Percentiles rank a stretch among this genome's conserved stretches.
Evolutionary conservation across 75 land plant genomes (phyloP).

Genomic region (Pinus taeda): DNA sequence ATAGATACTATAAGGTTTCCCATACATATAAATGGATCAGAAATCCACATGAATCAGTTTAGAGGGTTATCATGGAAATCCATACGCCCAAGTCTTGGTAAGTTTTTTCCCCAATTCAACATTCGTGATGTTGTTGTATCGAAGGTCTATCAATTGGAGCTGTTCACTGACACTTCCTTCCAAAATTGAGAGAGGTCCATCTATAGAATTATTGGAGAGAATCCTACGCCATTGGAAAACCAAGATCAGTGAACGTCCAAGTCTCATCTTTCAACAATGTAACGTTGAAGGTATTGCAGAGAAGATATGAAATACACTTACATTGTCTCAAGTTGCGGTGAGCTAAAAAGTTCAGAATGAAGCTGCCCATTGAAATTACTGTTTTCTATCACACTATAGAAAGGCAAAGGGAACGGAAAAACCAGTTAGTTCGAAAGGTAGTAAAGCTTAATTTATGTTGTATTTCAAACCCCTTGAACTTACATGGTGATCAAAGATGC

Average conservation of each 20-base stretch:
- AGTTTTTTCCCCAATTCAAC: slow-evolving; percentile 13
- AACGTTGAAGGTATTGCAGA: background rate
- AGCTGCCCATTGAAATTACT: slow-evolving; percentile 37
- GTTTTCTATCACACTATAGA: slow-evolving; percentile 31
- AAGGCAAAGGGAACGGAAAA: too few relatives aligned
- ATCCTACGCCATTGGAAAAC: slow-evolving; percentile 22
- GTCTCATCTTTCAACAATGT: too few relatives aligned
- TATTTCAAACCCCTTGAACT: slow-evolving; percentile 14
- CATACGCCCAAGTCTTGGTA: slow-evolving; percentile 39
- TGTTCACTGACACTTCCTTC: slow-evolving; percentile 22
- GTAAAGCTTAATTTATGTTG: too few relatives aligned
- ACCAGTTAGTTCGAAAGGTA: too few relatives aligned
- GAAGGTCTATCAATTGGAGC: slow-evolving; percentile 40
- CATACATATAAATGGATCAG: background rate
- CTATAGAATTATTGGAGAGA: slow-evolving; percentile 45
- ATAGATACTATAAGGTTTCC: too few relatives aligned
- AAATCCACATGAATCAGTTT: background rate
- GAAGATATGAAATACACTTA: slow-evolving; percentile 13
- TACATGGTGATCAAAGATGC: slow-evolving; percentile 51
- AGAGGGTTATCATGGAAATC: background rate
- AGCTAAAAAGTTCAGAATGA: slow-evolving; percentile 33
- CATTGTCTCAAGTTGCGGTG: slow-evolving; percentile 46
- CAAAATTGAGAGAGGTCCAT: slow-evolving; percentile 29
- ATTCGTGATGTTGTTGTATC: slow-evolving; percentile 38
- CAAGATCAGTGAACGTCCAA: too few relatives aligned